Conservation (phyloP, 139 green algal species). For the Micromonas commoda region DNA sequence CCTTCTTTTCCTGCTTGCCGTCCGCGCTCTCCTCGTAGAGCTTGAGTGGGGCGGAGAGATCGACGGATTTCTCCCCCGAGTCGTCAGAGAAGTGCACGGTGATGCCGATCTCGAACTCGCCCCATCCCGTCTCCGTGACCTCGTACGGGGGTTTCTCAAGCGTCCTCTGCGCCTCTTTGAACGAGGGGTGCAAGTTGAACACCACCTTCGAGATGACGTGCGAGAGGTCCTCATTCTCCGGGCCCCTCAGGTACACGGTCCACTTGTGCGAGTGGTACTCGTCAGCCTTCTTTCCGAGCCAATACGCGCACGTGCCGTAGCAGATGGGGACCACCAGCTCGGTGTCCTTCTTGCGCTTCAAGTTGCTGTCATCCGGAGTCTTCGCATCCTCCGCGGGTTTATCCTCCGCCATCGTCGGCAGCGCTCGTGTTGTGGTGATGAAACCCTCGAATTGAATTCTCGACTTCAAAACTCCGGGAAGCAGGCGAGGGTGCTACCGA, state of each 20-base stretch:
- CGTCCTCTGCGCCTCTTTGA: slow-evolving; percentile 61
- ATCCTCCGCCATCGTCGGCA: not conserved
- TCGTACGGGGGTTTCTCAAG: slow-evolving; percentile 34
- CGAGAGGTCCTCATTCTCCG: slow-evolving; percentile 68
- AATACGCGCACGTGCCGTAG: slow-evolving; percentile 75
- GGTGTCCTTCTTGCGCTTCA: not conserved
- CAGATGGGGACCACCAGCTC: slow-evolving; percentile 70
- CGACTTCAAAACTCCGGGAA: no score
- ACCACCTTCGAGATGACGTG: slow-evolving; percentile 71
- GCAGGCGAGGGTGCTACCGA: no score
- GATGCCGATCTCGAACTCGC: slow-evolving; percentile 85
- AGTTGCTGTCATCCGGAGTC: not conserved
- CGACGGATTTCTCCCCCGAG: slow-evolving; percentile 50
- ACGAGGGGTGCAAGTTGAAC: slow-evolving; percentile 86
- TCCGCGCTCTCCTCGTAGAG: not conserved
- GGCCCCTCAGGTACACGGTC: slow-evolving; percentile 81
- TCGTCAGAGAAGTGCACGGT: slow-evolving; percentile 68
- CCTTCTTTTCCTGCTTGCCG: not conserved
- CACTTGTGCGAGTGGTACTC: slow-evolving; percentile 71
- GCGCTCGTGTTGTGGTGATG: not conserved
- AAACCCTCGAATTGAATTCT: no score
- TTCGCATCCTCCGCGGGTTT: not conserved
- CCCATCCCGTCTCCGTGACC: slow-evolving; percentile 85
- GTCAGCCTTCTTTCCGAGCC: slow-evolving; percentile 81
- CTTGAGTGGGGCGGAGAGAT: slow-evolving; percentile 41